Evolutionary conservation across 2,329 filamentous ascomycete species (phyloP), one percentile per base, ranked within the genome.

Genomic region (Diaporthe sp.): DNA sequence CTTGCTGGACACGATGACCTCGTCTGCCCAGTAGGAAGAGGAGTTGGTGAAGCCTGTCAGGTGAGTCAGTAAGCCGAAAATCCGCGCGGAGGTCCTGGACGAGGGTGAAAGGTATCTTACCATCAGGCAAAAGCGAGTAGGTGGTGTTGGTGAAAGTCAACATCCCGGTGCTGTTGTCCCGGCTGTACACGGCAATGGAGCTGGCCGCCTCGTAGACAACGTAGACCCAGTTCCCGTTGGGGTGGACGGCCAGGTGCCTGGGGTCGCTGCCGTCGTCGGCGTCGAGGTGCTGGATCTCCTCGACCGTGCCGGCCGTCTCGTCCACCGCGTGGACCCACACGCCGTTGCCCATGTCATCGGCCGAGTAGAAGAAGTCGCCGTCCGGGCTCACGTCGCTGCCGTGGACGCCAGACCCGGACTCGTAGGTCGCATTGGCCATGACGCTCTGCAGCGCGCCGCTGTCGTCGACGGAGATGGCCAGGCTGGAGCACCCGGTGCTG

Each of bases 281-380:
- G 51, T 76, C 46, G 76, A 77, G 71, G 77, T 78, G 71, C 79
- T 78, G 51, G 22, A 79, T 71, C 68, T 79, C 75, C 42, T 74
- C 75, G 6, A 79, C 74, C 39, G 74, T 72, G 22, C 75, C 80
- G 17, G 77, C 77, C 42, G 65, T 72, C 37, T 28, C 77, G 62
- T 82, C 79, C 55, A 79, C 75, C 7, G 75, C 75, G 74, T 82
- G 82, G 7, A 77, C 77, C 81, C 81, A 82, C 13, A 83, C 79
- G 5, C 80, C 78, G 73, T 82, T 81, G 37, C 80, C 81, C 77
- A 79, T 81, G 68, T 81, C 80, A 65, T 82, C 81, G 12, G 81
- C 81, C 0, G 80, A 81, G 75, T 82, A 82, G 51, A 82, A 55
- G 74, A 81, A 82, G 44, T 78, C 71, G 57, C 79, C 78, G 59